Percentiles rank a stretch among this genome's conserved stretches.
Evolutionary conservation across 805 yeast genomes (phyloP).

Genomic region (Candida coquimbonensis): DNA sequence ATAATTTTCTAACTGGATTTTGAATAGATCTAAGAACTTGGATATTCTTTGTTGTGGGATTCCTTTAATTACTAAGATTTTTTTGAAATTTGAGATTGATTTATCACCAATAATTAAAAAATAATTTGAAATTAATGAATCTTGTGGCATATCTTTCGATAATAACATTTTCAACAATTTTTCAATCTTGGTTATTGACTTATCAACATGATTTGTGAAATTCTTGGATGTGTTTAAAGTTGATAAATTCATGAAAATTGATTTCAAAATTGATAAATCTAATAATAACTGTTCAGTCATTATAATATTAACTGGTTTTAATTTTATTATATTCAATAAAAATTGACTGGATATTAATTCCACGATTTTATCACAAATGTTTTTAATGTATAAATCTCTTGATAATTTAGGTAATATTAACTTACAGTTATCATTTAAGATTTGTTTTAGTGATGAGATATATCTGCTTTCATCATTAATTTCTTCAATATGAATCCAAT

Average conservation of each 20-base stretch:
- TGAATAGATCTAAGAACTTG: slow-evolving; percentile 20
- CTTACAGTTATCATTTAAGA: slow-evolving; percentile 38
- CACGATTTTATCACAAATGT: slow-evolving; percentile 67
- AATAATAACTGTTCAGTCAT: slow-evolving; percentile 75
- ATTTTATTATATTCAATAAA: slow-evolving; percentile 46
- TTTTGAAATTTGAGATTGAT: slow-evolving; percentile 53
- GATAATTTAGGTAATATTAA: slow-evolving; percentile 51
- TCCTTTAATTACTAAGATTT: slow-evolving; percentile 59
- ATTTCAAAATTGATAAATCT: slow-evolving; percentile 63
- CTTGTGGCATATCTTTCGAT: slow-evolving; percentile 60
- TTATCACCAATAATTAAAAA: slow-evolving; percentile 61
- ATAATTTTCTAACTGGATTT: slow-evolving; percentile 21
- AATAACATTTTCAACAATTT: slow-evolving; percentile 61
- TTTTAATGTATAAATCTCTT: slow-evolving; percentile 64
- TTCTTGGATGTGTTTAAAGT: slow-evolving; percentile 12
- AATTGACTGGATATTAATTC: slow-evolving; percentile 56
- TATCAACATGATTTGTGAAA: slow-evolving; percentile 37
- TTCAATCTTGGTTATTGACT: slow-evolving; percentile 41
- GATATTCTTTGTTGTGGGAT: slow-evolving; percentile 24
- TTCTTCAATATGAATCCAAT: slow-evolving; percentile 61
- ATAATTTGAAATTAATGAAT: slow-evolving; percentile 55
- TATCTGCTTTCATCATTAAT: slow-evolving; percentile 71
- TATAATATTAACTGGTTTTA: slow-evolving; percentile 63
- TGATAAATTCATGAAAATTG: slow-evolving; percentile 32
- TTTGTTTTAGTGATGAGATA: slow-evolving; percentile 47